Conservation (phyloP, 2,329 filamentous ascomycete genomes). For the Helotiales sp. region DNA sequence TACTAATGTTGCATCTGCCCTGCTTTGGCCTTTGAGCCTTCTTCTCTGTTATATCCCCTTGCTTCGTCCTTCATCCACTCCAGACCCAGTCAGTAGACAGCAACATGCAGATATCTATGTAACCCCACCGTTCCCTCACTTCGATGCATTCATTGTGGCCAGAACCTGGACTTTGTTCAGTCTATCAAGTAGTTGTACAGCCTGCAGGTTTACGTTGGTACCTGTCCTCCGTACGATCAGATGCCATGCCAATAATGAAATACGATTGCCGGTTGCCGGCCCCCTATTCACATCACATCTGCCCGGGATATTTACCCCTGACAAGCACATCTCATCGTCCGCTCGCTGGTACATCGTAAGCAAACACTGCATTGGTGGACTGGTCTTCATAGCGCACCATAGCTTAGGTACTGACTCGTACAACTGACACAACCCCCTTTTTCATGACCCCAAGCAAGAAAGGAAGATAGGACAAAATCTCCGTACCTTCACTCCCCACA, state of each 20-base stretch:
- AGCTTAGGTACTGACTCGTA: background rate
- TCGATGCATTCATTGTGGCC: background rate
- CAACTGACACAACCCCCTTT: background rate
- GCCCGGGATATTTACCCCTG: slow-evolving; percentile 2
- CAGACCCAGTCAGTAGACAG: background rate
- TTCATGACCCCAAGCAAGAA: background rate
- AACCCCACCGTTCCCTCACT: background rate
- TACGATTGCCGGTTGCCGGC: background rate
- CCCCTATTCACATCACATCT: background rate
- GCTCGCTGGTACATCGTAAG: background rate
- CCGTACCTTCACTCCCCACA: background rate
- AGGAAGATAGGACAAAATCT: background rate
- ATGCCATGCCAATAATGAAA: background rate
- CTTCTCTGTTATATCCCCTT: background rate
- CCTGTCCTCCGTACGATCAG: background rate
- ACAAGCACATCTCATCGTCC: slow-evolving; percentile 1
- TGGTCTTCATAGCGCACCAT: background rate
- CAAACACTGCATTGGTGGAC: background rate
- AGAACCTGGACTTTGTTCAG: background rate
- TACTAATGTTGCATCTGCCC: background rate
- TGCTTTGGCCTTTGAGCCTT: background rate
- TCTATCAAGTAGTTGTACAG: background rate
- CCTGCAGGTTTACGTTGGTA: too few species aligned
- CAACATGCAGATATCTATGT: background rate
- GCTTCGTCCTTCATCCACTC: background rate